Evolutionary conservation across 2,329 filamentous ascomycete species (phyloP), one percentile per base, ranked within the genome.

Genomic region (Fusarium nygamai): DNA sequence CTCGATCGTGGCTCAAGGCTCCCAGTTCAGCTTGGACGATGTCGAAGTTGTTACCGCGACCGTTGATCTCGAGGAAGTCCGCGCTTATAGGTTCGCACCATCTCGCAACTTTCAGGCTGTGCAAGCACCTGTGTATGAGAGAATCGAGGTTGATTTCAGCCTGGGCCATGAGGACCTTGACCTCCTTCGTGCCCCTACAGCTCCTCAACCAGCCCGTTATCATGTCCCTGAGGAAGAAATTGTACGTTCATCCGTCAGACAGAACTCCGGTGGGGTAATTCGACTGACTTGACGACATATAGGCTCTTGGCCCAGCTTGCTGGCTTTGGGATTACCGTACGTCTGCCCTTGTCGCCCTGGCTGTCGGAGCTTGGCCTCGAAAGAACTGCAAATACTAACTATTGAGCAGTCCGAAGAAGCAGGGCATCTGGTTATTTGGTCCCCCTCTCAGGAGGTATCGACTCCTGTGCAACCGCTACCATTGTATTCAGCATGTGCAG

Each of bases 31-130:
- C 20, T 78, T 92, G 7, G 67, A 73, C 6, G 86, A 86, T 31
- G 90, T 93, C 10, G 91, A 93, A 75, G 90, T 93, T 3, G 82
- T 92, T 19, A 90, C 87, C 5, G 91, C 91, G 4, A 92, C 90
- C 0, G 85, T 93, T 6, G 91, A 93, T 74, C 83, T 93, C 6
- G 93, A 96, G 76, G 91, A 94, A 71, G 92, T 95, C 10, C 85
- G 92, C 38, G 84, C 87, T 3, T 91, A 86, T 75, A 85, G 92
- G 1, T 88, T 83, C 12, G 82, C 87, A 1, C 85, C 88, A 14
- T 88, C 88, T 19, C 85, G 90, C 61, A 87, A 88, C 12, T 78
- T 90, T 29, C 92, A 93, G 78, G 88, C 90, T 13, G 86, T 88
- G 64, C 47, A 57, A 27, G 61, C 63, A 10, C 66, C 46, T 12